These are phyloP conservation scores for Colletotrichum cordylinicola DNA, from an alignment of 2,329 filamentous ascomycete genomes.

Conservation along the genomic window DNA sequence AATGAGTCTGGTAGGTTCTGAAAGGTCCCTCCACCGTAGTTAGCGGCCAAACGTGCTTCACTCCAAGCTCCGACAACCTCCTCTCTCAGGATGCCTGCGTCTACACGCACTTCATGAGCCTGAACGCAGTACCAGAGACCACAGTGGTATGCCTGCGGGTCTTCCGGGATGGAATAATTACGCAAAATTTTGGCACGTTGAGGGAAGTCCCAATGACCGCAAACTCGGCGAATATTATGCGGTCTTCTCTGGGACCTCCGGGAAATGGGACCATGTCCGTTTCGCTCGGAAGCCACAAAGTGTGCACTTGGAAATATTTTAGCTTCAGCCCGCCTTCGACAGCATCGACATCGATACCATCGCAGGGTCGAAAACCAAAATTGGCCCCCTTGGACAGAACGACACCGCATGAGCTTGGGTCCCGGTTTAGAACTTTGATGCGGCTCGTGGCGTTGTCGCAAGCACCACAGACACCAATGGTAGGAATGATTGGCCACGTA, in stretches of 20 bases:
- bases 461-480: not conserved
- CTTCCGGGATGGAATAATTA: not conserved
- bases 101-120: not conserved
- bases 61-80: not conserved
- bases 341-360: not conserved
- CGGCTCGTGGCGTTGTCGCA: not conserved
- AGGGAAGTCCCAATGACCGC: not conserved
- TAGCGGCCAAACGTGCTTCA: not conserved
- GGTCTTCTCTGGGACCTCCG: not conserved
- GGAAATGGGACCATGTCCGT: not conserved
- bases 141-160: not conserved
- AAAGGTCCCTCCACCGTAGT: not conserved
- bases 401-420: not conserved
- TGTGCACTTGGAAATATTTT: not conserved
- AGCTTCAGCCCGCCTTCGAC: too few relatives aligned
- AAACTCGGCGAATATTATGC: not conserved
- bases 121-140: not conserved
- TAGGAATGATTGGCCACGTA: not conserved
- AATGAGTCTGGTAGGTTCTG: not conserved
- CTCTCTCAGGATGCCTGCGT: not conserved
- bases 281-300: too few relatives aligned
- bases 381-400: not conserved
- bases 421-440: not conserved
- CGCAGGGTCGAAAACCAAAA: not conserved
- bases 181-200: not conserved